These are phyloP conservation scores for Aleurites moluccanus DNA, from an alignment of 441 rosid species.

Conservation along the genomic window DNA sequence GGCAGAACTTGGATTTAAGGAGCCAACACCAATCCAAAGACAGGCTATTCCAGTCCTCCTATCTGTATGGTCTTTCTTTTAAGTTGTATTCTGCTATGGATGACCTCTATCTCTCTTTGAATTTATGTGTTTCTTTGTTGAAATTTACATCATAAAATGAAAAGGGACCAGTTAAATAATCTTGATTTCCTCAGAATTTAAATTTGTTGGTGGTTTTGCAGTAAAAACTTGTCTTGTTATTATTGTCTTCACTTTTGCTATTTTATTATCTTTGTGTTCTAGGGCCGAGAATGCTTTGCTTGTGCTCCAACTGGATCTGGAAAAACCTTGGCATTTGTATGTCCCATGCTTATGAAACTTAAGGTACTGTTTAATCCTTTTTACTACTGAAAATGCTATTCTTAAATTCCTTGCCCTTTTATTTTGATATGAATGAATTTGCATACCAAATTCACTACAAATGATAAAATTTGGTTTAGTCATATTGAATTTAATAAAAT, in stretches of 20 bases:
- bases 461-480: no score
- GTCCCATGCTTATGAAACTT: slow-evolving; percentile 89
- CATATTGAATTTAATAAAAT: no score
- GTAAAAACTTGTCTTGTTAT: not conserved
- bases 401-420: slow-evolving; percentile 10
- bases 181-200: not conserved
- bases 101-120: not conserved
- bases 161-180: not conserved
- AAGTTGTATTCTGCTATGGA: slow-evolving; percentile 12
- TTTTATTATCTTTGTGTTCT: not conserved
- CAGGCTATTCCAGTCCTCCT: slow-evolving; percentile 88
- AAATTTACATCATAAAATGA: not conserved
- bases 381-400: slow-evolving; percentile 11
- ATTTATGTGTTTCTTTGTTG: not conserved
- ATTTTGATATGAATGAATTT: no score
- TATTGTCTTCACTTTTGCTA: not conserved
- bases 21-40: slow-evolving; percentile 95
- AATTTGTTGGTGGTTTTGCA: slow-evolving; percentile 1
- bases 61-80: slow-evolving; percentile 58
- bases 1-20: slow-evolving; percentile 75
- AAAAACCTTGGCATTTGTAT: slow-evolving; percentile 83
- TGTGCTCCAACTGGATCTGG: slow-evolving; percentile 99
- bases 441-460: no score
- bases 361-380: slow-evolving; percentile 50
- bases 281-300: slow-evolving; percentile 95